Evolutionary conservation across 148 eudicot species (phyloP), one percentile per base, ranked within the genome.

Genomic region (Polygonum aviculare): DNA sequence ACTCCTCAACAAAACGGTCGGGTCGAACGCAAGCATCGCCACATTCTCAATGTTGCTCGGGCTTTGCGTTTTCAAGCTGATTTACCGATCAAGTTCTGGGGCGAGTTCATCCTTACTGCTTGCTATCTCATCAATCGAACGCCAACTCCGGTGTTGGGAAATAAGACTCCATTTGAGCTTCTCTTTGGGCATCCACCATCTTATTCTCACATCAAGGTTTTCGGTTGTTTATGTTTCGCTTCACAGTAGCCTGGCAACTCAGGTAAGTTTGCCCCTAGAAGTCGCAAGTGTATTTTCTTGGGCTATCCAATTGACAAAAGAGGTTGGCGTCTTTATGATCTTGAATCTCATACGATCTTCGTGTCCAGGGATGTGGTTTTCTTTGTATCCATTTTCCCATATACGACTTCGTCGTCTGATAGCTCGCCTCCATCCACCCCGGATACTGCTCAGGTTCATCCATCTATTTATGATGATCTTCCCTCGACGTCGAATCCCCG

Each of bases 1-100:
- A 70, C 67, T 9, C 74, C 76, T 9, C 72, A 73, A 44, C 80
- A 73, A 62, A 78, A 69, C n/a, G 54, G 5, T 0, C 21, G 48
- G 1, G 72, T 60, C 1, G 57, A 73, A 40, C 44, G 67, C 0
- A 78, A 78, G 55, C 80, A 72, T 41, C 45, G 33, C 0, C 69
- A 77, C 15, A 52, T 77, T 40, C 49, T 77, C 1, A 71, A 74
- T 4, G 22, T 72, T 5, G 77, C 77, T 0, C 12, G 73, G 0
- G 77, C 77, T 19, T 18, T 78, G 5, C 38, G 4, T 9, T 78
- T 78, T 48, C 77, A 74, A 74, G 73, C 49, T 10, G 4, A 2
- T 31, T 55, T 78, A 31, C 62, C 63, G 8, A 60, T 78, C 12
- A 2, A 0, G 0, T 74, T 73, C 60, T 74, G 60, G 80, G 77